Evolutionary conservation across 2,329 filamentous ascomycete genomes (phyloP).

Genomic region (Trichoderma aggressivum): DNA sequence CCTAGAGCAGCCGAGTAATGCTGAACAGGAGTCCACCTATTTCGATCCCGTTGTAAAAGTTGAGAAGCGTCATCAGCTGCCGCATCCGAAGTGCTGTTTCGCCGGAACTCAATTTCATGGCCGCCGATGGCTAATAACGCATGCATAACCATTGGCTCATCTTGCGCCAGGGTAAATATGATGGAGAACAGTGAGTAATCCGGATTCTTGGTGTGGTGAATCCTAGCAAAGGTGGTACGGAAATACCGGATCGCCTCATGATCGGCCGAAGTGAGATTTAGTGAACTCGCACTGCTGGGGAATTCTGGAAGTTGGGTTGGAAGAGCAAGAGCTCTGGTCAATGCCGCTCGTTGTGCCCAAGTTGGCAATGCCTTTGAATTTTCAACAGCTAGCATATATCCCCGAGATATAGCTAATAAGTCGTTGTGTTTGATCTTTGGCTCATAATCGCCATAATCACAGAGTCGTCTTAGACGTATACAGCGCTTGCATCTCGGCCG

Average conservation of each 20-base stretch:
- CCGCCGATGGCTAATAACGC: conserved; percentile 34
- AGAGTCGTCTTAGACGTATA: conserved; percentile 26
- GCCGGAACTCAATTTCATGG: conserved; percentile 31
- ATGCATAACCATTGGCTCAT: conserved; percentile 36
- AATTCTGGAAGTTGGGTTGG: conserved; percentile 19
- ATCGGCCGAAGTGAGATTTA: conserved; percentile 30
- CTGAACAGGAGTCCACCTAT: conserved; percentile 23
- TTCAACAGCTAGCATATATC: conserved; percentile 2
- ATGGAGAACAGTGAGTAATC: conserved; percentile 35
- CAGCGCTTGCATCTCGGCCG: conserved; percentile 29
- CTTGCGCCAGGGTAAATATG: conserved; percentile 33
- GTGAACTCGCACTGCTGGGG: conserved; percentile 22
- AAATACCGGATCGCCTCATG: conserved; percentile 37
- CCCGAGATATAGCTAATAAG: background rate
- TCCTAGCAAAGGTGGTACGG: conserved; percentile 34
- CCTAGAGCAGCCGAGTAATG: conserved; percentile 34
- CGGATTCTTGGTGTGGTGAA: conserved; percentile 37
- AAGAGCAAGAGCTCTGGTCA: conserved; percentile 16
- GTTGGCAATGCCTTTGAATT: background rate
- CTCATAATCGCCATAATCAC: conserved; percentile 32
- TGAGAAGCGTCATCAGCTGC: background rate
- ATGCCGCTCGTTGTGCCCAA: conserved; percentile 14
- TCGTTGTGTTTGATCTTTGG: conserved; percentile 22
- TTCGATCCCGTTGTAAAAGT: conserved; percentile 2
- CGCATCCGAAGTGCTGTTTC: conserved; percentile 10